Conservation (phyloP, 495 filamentous ascomycete genomes). For the Podospora anserina region DNA sequence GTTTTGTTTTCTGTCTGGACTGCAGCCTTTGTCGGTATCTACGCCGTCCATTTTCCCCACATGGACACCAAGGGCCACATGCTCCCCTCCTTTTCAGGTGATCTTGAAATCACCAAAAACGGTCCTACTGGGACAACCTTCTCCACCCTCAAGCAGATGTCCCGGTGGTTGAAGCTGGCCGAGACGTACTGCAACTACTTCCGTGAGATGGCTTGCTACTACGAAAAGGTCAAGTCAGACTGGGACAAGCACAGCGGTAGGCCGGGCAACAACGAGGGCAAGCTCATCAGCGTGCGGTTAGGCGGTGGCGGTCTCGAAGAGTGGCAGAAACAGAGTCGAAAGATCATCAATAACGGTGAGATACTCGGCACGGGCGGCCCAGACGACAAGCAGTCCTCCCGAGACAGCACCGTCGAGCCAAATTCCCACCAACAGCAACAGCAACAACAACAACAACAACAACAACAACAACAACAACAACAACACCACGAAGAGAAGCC, state of each 20-base stretch:
- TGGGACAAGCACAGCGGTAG: constrained; percentile 38
- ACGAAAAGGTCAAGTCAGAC: constrained; percentile 60
- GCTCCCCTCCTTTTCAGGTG: constrained; percentile 26
- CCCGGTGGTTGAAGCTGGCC: constrained; percentile 65
- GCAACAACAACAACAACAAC: constrained; percentile 15
- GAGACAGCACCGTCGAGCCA: constrained; percentile 33
- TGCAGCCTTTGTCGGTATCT: constrained; percentile 69
- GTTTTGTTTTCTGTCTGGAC: constrained; percentile 80
- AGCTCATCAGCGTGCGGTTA: constrained; percentile 42
- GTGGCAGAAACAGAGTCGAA: constrained; percentile 50
- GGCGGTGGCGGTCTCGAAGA: constrained; percentile 68
- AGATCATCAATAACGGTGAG: constrained; percentile 43
- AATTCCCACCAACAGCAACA: constrained; percentile 18
- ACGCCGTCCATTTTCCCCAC: constrained; percentile 69
- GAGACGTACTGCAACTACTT: constrained; percentile 68
- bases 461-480: constrained; percentile 4
- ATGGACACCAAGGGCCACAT: constrained; percentile 72
- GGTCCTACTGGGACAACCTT: constrained; percentile 40
- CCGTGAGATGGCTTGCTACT: constrained; percentile 64
- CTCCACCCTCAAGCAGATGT: constrained; percentile 56
- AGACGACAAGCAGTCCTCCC: constrained; percentile 33
- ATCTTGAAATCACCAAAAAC: constrained; percentile 29
- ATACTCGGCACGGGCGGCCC: constrained; percentile 28
- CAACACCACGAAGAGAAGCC: constrained; percentile 27
- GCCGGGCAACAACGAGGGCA: constrained; percentile 14